Evolutionary conservation across 768 basidiomycete genomes (phyloP).

Genomic region (Clavulina sp.): DNA sequence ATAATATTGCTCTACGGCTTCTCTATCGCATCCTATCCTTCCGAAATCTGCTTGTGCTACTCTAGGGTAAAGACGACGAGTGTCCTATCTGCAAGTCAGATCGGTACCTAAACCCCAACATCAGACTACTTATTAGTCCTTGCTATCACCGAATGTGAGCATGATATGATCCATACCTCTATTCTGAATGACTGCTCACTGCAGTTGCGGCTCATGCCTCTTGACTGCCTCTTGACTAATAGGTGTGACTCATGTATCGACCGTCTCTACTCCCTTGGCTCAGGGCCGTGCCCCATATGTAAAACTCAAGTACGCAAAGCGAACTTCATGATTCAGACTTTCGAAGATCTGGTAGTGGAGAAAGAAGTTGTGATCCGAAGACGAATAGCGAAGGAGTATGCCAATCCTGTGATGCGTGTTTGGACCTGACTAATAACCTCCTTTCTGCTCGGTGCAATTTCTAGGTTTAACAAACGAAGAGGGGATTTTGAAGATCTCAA

Average conservation of each 20-base stretch:
- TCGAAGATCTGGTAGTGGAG: slow-evolving; percentile 82
- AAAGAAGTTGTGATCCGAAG: slow-evolving; percentile 84
- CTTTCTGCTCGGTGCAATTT: not conserved
- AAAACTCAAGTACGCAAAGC: slow-evolving; percentile 72
- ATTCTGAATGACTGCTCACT: not conserved
- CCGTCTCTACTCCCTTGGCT: slow-evolving; percentile 84
- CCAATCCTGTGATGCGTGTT: not conserved
- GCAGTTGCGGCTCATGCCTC: not conserved
- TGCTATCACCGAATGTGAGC: slow-evolving; percentile 96
- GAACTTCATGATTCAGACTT: slow-evolving; percentile 90
- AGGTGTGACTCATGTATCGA: slow-evolving; percentile 99
- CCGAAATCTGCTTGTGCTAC: too few species aligned
- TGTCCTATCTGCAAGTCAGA: slow-evolving; percentile 98
- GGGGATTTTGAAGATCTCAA: slow-evolving; percentile 74
- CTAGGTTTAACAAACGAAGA: slow-evolving; percentile 81
- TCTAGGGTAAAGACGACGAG: slow-evolving; percentile 74
- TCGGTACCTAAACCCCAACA: slow-evolving; percentile 83
- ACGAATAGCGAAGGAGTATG: slow-evolving; percentile 77
- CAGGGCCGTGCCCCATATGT: slow-evolving; percentile 92
- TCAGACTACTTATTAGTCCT: slow-evolving; percentile 82
- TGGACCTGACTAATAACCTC: not conserved
- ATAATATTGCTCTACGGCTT: not conserved
- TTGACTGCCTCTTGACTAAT: not conserved
- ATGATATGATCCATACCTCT: not conserved
- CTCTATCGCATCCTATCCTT: not conserved